Conservation (phyloP, 129 eudicot species). For the Heracleum sosnowskyi region DNA sequence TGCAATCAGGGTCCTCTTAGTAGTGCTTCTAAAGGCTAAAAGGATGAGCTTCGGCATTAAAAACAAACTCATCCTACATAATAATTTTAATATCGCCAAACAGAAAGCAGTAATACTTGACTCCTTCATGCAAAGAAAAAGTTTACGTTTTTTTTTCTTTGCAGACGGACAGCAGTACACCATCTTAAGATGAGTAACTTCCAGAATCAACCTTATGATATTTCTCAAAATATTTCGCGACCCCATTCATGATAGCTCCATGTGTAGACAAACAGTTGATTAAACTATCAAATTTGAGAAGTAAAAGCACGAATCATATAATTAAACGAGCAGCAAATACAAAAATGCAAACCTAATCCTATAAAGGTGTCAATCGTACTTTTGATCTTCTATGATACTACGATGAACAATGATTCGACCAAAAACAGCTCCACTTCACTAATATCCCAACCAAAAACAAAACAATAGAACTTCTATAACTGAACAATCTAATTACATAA, state of each 20-base stretch:
- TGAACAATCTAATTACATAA: not conserved
- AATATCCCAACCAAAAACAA: too few relatives aligned
- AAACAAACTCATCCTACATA: conserved; percentile 69
- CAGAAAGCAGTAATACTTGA: conserved; percentile 57
- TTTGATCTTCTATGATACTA: conserved; percentile 82
- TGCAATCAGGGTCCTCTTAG: conserved; percentile 17
- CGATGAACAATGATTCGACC: conserved; percentile 68
- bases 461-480: too few relatives aligned
- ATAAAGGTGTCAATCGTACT: conserved; percentile 37
- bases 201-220: too few relatives aligned
- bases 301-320: not conserved
- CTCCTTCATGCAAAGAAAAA: conserved; percentile 67
- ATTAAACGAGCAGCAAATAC: not conserved
- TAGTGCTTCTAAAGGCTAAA: conserved; percentile 20
- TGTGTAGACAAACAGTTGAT: conserved; percentile 7
- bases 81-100: conserved; percentile 42
- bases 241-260: conserved; percentile 75
- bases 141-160: conserved; percentile 82
- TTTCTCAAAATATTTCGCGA: too few relatives aligned
- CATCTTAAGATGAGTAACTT: too few relatives aligned
- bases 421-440: too few relatives aligned
- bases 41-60: conserved; percentile 94
- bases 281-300: not conserved
- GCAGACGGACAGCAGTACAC: too few relatives aligned
- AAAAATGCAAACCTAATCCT: conserved; percentile 3